Base-by-base conservation (phyloP, 2,329 filamentous ascomycete genomes). In the Nemania abortiva region DNA sequence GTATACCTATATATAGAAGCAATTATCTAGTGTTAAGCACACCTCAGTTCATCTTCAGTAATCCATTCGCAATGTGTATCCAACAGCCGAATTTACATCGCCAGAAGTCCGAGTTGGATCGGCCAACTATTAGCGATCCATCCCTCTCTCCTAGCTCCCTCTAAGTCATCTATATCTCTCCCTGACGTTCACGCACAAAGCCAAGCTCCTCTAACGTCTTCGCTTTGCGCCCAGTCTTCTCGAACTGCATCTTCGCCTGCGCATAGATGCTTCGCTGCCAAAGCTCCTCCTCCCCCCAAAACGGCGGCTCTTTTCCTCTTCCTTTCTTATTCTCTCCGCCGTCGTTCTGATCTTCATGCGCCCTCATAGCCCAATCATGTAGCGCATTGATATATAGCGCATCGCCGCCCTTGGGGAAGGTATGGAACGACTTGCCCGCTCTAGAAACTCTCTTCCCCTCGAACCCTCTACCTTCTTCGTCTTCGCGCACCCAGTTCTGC, bases 231-330 rank as follows among this genome's bases (percentile, higher is more conserved):
- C 93, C 94, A 45, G 83, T 82, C 70, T 86, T 83, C 66, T 91
- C 87, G 78, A 96, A 98, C 34, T 86, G 87, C 73, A 90, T 86
- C 79, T 93, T 92, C 42, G 95, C 92, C 13, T 89, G 84, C 0
- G 87, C 84, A 73, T 92, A 92, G 3, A 89, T 84, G 66, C 87
- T 85, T 20, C 95, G 85, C 76, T 91, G 86, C 93, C 93, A 97
- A 61, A 89, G 87, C 74, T 91, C 83, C 79, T 89, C 87, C 55
- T 89, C 87, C 9, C 87, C 86, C 94, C 95, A 98, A 29, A 82
- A 82, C 2, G 91, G 91, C 31, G 93, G 90, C 71, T 86, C 80
- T 79, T 94, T 95, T 1, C 91, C 91, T 15, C n/a, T n/a, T n/a
- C n/a, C n/a, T n/a, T n/a, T n/a, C n/a, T n/a, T n/a, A n/a, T 81